A percentile compares a stretch with the other conserved stretches of the same genome.
These are phyloP conservation scores for Mycena amicta DNA, from an alignment of 768 basidiomycete species.

Conservation along the genomic window DNA sequence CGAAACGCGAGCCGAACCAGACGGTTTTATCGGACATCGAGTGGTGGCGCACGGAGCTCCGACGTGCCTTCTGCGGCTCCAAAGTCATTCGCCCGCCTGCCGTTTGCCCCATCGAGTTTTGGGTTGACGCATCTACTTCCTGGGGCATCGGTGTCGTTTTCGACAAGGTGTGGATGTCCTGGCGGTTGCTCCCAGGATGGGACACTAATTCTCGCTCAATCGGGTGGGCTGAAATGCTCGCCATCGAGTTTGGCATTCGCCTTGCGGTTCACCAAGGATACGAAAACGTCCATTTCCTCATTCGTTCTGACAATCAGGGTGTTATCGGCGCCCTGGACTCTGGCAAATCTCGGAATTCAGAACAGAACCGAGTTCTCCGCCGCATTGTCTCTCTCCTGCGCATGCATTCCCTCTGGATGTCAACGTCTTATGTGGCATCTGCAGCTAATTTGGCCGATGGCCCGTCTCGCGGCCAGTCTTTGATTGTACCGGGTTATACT, in stretches of 20 bases:
- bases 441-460: slow-evolving; percentile 20
- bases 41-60: too few relatives aligned
- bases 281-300: slow-evolving; percentile 24
- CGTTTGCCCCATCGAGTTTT: too few relatives aligned
- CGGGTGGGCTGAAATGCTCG: slow-evolving; percentile 44
- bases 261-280: slow-evolving; percentile 26
- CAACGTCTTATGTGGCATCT: slow-evolving; percentile 28
- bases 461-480: slow-evolving; percentile 15
- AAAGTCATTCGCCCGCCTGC: slow-evolving; percentile 3
- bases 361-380: slow-evolving; percentile 31
- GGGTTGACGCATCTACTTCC: too few relatives aligned
- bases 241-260: slow-evolving; percentile 37
- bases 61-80: neutral
- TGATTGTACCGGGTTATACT: neutral
- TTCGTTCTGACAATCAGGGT: slow-evolving; percentile 34
- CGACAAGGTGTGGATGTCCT: slow-evolving; percentile 16
- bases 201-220: too few relatives aligned
- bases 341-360: slow-evolving; percentile 27
- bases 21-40: neutral
- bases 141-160: too few relatives aligned
- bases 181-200: slow-evolving; percentile 11
- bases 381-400: slow-evolving; percentile 26
- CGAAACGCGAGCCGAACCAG: neutral
- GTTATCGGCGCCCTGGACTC: too few relatives aligned
- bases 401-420: slow-evolving; percentile 26